Evolutionary conservation across 2,329 filamentous ascomycete genomes (phyloP).

Genomic region (Fusarium globosum): DNA sequence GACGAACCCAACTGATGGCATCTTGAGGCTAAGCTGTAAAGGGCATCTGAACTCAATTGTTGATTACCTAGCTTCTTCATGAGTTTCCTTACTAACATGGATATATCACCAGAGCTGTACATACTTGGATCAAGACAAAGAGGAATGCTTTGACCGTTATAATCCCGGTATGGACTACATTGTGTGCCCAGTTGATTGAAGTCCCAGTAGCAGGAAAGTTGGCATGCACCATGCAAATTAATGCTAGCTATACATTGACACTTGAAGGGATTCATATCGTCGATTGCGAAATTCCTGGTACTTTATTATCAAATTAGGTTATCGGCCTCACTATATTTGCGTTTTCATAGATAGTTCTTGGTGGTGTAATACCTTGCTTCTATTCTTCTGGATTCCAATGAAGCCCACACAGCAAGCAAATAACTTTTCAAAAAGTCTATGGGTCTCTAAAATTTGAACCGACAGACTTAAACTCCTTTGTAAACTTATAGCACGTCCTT

Average conservation of each 20-base stretch:
- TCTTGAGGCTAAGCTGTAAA: slow-evolving; percentile 31
- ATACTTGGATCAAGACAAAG: background rate
- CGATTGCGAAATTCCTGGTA: background rate
- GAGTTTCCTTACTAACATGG: background rate
- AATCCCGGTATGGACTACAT: background rate
- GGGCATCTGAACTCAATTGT: slow-evolving; percentile 19
- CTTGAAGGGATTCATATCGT: background rate
- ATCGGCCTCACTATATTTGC: no score
- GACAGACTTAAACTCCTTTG: background rate
- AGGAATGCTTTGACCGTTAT: background rate
- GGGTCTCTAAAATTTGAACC: background rate
- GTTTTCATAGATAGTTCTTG: background rate
- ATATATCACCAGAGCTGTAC: background rate
- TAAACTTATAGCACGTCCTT: background rate
- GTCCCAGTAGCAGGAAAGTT: background rate
- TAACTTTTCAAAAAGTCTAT: background rate
- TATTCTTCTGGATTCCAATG: background rate
- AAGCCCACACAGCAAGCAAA: background rate
- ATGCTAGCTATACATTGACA: background rate
- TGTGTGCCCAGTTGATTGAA: background rate
- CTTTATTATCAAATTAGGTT: background rate
- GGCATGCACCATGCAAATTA: background rate
- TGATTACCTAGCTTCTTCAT: slow-evolving; percentile 1
- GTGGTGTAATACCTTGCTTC: background rate
- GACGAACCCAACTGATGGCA: slow-evolving; percentile 22